A percentile compares a stretch with the other conserved stretches of the same genome.
Conservation (phyloP, 202 grass and related monocot genomes). For the Eragrostis tef region DNA sequence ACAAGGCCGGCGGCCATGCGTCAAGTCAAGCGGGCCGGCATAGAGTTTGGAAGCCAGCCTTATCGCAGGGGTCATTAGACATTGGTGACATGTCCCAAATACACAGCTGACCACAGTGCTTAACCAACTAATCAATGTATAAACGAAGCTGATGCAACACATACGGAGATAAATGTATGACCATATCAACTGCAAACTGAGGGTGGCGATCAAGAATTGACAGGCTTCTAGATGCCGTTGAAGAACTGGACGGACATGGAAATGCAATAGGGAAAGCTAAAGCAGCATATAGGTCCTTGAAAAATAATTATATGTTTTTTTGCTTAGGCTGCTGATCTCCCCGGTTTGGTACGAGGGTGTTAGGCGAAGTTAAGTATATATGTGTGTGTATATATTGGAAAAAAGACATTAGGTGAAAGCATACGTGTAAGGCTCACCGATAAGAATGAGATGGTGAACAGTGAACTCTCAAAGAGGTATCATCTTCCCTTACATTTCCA, state of each 20-base stretch:
- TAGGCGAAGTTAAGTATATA: too few species aligned
- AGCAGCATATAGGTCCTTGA: conserved; percentile 5
- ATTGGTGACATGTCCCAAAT: conserved; percentile 36
- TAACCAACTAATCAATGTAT: conserved; percentile 17
- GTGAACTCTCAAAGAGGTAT: conserved; percentile 8
- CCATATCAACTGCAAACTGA: conserved; percentile 27
- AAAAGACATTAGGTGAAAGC: conserved; percentile 39
- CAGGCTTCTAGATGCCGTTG: conserved; percentile 46
- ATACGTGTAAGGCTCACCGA: conserved; percentile 44
- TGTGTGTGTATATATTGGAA: neutral
- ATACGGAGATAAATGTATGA: conserved; percentile 11
- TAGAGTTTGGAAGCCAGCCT: neutral
- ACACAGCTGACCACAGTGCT: conserved; percentile 25
- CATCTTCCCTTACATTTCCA: neutral
- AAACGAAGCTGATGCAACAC: conserved; percentile 5
- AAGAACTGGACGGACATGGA: conserved; percentile 32
- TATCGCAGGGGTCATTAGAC: neutral
- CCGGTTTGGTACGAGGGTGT: too few species aligned
- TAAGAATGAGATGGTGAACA: too few species aligned
- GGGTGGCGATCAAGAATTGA: neutral
- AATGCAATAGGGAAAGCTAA: conserved; percentile 36
- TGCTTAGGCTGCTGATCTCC: conserved; percentile 2
- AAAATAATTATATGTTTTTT: neutral
- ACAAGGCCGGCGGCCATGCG: neutral
- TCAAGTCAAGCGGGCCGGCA: conserved; percentile 10